phyloP scores from a whole-genome alignment of 352 stramenopile species.

The Phytopythium cucurbitacearum region DNA sequence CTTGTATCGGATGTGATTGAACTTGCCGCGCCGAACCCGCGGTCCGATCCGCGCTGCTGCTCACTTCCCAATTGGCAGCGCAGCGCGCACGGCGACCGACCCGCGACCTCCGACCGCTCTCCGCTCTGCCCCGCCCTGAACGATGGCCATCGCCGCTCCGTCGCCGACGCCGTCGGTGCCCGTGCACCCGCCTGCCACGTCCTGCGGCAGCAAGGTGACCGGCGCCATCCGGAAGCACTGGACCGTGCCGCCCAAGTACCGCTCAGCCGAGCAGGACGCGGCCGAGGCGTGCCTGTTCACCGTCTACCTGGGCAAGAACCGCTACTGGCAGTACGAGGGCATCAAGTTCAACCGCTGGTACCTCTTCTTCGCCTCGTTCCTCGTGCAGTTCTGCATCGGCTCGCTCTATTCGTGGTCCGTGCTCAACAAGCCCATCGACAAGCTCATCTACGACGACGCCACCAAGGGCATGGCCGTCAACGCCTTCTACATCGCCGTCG shows the following conservation, averaged over 20 bases:
- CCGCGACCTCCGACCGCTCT: conserved; percentile 1
- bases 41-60: not conserved
- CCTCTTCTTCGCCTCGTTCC: conserved; percentile 56
- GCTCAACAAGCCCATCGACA: conserved; percentile 68
- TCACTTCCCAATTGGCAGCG: conserved; percentile 25
- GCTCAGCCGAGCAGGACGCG: conserved; percentile 50
- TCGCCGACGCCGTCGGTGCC: conserved; percentile 8
- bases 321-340: conserved; percentile 29
- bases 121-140: not conserved
- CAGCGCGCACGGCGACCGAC: conserved; percentile 11
- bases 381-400: conserved; percentile 69
- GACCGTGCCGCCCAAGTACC: conserved; percentile 39
- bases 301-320: conserved; percentile 52
- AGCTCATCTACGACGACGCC: conserved; percentile 31
- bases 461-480: conserved; percentile 51
- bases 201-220: conserved; percentile 23
- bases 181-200: conserved; percentile 13
- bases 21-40: not conserved
- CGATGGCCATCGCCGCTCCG: conserved; percentile 20
- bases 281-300: conserved; percentile 60
- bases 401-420: conserved; percentile 72
- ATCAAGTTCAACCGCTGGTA: conserved; percentile 62
- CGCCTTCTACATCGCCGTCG: conserved; percentile 67
- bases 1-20: not conserved
- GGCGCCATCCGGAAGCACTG: conserved; percentile 36